phyloP scores from a whole-genome alignment of 2,329 filamentous ascomycete genomes.

The Aureobasidium pullulans region DNA sequence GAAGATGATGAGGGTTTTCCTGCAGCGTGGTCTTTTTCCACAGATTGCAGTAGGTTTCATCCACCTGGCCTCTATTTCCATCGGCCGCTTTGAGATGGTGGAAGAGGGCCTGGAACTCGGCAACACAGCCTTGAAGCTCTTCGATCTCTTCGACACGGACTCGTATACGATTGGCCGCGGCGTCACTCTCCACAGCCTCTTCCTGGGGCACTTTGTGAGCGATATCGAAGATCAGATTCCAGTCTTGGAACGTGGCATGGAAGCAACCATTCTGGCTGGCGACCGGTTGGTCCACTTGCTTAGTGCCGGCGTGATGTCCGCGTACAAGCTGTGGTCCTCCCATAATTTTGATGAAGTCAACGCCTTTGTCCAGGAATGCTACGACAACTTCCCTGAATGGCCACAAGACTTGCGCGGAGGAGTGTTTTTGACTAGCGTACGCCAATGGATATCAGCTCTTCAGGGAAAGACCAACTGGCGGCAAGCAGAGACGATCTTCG shows the following conservation, averaged over 20 bases:
- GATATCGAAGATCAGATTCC: conserved; percentile 52
- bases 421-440: conserved; percentile 56
- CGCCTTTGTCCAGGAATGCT: conserved; percentile 62
- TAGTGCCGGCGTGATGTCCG: conserved; percentile 60
- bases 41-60: conserved; percentile 64
- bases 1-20: conserved; percentile 58
- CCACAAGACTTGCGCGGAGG: conserved; percentile 63
- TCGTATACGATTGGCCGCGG: conserved; percentile 60
- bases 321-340: conserved; percentile 61
- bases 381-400: conserved; percentile 68
- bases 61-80: conserved; percentile 59
- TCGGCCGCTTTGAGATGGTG: conserved; percentile 64
- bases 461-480: conserved; percentile 62
- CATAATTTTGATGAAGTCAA: conserved; percentile 64
- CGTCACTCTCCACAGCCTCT: conserved; percentile 61
- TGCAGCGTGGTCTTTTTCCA: conserved; percentile 57
- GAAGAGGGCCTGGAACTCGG: conserved; percentile 61
- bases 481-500: conserved; percentile 52
- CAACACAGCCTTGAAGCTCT: conserved; percentile 54
- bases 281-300: conserved; percentile 66
- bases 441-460: conserved; percentile 61
- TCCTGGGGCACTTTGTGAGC: conserved; percentile 62
- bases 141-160: conserved; percentile 55
- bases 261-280: conserved; percentile 58
- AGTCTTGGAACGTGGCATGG: conserved; percentile 58